Evolutionary conservation across 2,329 filamentous ascomycete genomes (phyloP).

Genomic region (Paecilomyces niveus): DNA sequence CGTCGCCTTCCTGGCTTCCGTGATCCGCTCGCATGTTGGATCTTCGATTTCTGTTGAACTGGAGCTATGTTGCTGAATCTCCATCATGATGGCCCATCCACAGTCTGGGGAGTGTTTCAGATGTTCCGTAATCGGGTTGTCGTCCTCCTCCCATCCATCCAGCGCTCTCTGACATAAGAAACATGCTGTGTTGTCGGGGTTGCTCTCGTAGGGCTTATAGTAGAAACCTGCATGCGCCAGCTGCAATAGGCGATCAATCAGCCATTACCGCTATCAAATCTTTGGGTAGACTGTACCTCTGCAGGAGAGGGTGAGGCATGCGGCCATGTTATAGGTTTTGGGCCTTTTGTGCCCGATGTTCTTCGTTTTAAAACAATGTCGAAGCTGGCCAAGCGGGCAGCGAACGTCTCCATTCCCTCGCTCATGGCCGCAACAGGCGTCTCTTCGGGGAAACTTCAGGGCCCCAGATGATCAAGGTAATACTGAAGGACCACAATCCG

Average conservation of each 20-base stretch:
- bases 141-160: conserved; percentile 85
- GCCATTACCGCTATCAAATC: conserved; percentile 7
- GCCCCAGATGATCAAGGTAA: not conserved
- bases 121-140: conserved; percentile 79
- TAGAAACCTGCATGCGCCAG: conserved; percentile 89
- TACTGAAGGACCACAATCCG: not conserved
- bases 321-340: conserved; percentile 63
- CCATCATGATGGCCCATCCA: conserved; percentile 75
- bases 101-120: conserved; percentile 74
- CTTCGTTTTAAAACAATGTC: conserved; percentile 63
- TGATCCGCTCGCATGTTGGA: conserved; percentile 63
- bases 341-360: conserved; percentile 56
- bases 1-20: conserved; percentile 71
- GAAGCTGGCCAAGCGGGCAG: conserved; percentile 77
- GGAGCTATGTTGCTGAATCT: conserved; percentile 42
- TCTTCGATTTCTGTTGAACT: conserved; percentile 55
- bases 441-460: not conserved
- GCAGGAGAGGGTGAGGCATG: conserved; percentile 61
- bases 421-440: conserved; percentile 11
- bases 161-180: conserved; percentile 79
- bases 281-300: conserved; percentile 44
- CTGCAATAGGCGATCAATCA: conserved; percentile 38
- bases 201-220: conserved; percentile 67
- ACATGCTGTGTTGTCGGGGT: conserved; percentile 82
- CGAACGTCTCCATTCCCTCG: conserved; percentile 53